These are phyloP conservation scores for Tillandsia leiboldiana DNA, from an alignment of 176 grass and related monocot species.

Conservation along the genomic window DNA sequence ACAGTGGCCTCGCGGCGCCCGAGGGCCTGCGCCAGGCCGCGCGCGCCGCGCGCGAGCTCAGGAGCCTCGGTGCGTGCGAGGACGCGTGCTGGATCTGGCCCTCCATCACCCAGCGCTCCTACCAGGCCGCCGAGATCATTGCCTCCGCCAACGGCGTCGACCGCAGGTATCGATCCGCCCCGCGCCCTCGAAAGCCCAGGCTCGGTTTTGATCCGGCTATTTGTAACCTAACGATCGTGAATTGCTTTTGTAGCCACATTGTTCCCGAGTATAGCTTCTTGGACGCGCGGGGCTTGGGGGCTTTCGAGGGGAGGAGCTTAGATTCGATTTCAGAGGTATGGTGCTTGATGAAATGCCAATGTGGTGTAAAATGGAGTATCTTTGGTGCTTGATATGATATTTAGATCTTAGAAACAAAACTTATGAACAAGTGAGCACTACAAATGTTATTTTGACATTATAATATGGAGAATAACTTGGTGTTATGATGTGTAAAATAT, in stretches of 20 bases:
- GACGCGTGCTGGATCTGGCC: slow-evolving; percentile 94
- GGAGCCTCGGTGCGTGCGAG: slow-evolving; percentile 70
- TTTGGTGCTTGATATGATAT: no score
- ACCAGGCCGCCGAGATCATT: slow-evolving; percentile 90
- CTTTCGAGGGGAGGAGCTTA: slow-evolving; percentile 69
- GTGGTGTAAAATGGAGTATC: no score
- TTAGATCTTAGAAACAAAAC: no score
- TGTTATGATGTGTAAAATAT: no score
- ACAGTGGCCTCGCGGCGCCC: slow-evolving; percentile 73
- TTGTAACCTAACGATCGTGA: neutral
- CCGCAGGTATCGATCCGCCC: slow-evolving; percentile 38
- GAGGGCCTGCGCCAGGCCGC: slow-evolving; percentile 62
- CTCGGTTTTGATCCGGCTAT: neutral
- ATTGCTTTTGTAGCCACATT: slow-evolving; percentile 33
- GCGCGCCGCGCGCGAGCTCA: slow-evolving; percentile 66
- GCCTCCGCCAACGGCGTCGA: slow-evolving; percentile 60
- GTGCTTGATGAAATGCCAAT: neutral
- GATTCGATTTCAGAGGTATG: slow-evolving; percentile 61
- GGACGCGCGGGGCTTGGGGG: slow-evolving; percentile 78
- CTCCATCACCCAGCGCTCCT: slow-evolving; percentile 86
- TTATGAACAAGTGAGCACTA: no score
- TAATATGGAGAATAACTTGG: no score
- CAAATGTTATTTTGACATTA: no score
- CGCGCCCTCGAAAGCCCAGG: neutral
- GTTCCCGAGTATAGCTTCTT: slow-evolving; percentile 97